Evolutionary conservation across 176 grass and related monocot species (phyloP).

Genomic region (Tillandsia leiboldiana): DNA sequence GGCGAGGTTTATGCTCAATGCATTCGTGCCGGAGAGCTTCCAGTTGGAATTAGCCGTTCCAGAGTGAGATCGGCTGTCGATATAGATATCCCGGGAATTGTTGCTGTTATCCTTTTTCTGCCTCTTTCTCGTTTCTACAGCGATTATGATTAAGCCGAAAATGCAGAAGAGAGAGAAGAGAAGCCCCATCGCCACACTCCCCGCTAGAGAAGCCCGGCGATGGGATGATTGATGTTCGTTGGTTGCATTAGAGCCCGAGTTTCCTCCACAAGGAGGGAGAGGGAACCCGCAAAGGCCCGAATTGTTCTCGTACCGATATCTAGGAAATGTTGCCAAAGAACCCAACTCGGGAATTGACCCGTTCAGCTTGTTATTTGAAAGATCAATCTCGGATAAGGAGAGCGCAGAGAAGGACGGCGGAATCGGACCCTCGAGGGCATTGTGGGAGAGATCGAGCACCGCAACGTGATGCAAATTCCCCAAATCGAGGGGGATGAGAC

Average conservation of each 20-base stretch:
- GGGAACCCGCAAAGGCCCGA: conserved; percentile 31
- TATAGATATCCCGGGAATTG: conserved; percentile 53
- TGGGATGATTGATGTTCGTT: conserved; percentile 25
- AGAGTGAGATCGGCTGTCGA: conserved; percentile 68
- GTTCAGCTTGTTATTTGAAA: conserved; percentile 30
- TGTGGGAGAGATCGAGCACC: conserved; percentile 79
- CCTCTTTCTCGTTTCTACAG: conserved; percentile 58
- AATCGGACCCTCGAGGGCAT: conserved; percentile 65
- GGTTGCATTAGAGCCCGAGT: conserved; percentile 16
- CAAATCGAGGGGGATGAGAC: conserved; percentile 48
- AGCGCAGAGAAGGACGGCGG: conserved; percentile 59
- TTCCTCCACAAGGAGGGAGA: conserved; percentile 22
- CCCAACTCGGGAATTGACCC: conserved; percentile 21
- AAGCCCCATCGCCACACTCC: conserved; percentile 65
- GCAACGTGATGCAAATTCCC: conserved; percentile 45
- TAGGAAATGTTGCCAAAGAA: conserved; percentile 13
- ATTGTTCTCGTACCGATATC: conserved; percentile 21
- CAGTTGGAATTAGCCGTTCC: conserved; percentile 63
- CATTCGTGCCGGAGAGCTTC: conserved; percentile 81
- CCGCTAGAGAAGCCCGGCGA: conserved; percentile 49
- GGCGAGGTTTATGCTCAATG: conserved; percentile 57
- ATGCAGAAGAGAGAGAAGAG: conserved; percentile 72
- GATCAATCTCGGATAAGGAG: conserved; percentile 62
- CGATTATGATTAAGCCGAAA: conserved; percentile 58
- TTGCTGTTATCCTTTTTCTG: conserved; percentile 47